These are phyloP conservation scores for Pleurotus pulmonarius DNA, from an alignment of 768 basidiomycete genomes.

Conservation along the genomic window DNA sequence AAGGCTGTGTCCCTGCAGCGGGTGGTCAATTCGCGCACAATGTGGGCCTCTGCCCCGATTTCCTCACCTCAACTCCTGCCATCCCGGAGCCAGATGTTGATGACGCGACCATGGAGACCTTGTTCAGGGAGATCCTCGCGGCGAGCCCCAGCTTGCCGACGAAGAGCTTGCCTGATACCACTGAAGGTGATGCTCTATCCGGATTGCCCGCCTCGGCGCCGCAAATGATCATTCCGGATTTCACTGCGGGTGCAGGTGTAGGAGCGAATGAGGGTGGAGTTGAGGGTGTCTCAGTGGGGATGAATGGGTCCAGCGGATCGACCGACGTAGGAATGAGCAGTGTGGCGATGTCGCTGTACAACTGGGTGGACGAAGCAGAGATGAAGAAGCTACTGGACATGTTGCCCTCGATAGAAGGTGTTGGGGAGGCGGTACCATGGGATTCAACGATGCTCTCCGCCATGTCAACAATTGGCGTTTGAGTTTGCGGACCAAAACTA, in stretches of 20 bases:
- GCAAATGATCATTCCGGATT: conserved; percentile 12
- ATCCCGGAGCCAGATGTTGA: conserved; percentile 32
- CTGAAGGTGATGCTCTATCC: conserved; percentile 18
- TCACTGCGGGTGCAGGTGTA: conserved; percentile 18
- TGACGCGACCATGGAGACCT: conserved; percentile 61
- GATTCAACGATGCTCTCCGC: conserved; percentile 7
- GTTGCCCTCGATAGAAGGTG: conserved; percentile 25
- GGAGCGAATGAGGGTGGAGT: conserved; percentile 3
- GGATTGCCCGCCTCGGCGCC: conserved; percentile 15
- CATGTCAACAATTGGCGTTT: background rate
- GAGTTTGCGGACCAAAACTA: background rate
- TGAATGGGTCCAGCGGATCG: conserved; percentile 16
- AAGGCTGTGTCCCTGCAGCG: conserved; percentile 86
- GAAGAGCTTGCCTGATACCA: conserved; percentile 21
- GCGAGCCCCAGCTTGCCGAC: conserved; percentile 32
- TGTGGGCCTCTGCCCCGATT: background rate
- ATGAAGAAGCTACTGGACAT: conserved; percentile 61
- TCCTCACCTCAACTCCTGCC: conserved; percentile 17
- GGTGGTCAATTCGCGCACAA: conserved; percentile 53
- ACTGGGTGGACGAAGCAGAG: conserved; percentile 46
- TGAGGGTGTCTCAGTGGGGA: conserved; percentile 2
- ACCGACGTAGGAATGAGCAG: conserved; percentile 21
- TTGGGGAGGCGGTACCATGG: background rate
- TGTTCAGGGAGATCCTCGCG: conserved; percentile 69
- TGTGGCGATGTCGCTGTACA: conserved; percentile 18